phyloP scores from a whole-genome alignment of 352 stramenopile species.

The Thraustochytrium striatum region DNA sequence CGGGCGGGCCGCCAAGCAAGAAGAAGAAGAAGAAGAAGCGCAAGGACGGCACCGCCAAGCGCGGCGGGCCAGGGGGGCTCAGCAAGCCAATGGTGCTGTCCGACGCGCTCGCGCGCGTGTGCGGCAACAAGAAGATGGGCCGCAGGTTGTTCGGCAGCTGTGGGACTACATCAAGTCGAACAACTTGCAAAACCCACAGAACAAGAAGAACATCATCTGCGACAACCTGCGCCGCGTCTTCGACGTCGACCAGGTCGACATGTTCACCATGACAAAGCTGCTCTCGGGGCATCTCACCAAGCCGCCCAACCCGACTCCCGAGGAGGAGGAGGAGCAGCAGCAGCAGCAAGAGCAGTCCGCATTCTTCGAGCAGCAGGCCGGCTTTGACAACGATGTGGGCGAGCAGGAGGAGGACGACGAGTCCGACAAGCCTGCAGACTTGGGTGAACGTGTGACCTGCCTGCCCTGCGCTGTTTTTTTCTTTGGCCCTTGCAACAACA shows the following conservation, averaged over 20 bases:
- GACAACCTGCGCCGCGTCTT: constrained; percentile 56
- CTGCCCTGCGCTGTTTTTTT: no score
- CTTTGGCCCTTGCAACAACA: no score
- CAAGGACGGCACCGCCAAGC: constrained; percentile 27
- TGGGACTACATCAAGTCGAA: constrained; percentile 59
- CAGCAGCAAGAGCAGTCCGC: neutral
- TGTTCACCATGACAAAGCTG: constrained; percentile 57
- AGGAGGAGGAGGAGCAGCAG: constrained; percentile 23
- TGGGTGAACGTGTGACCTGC: no score
- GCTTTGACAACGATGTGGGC: neutral
- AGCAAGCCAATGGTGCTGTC: constrained; percentile 38
- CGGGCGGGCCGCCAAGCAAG: neutral
- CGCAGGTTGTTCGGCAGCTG: constrained; percentile 50
- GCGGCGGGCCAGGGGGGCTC: constrained; percentile 10
- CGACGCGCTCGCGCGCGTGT: constrained; percentile 26
- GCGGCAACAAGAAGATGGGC: constrained; percentile 20
- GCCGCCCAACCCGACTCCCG: constrained; percentile 12
- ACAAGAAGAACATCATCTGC: constrained; percentile 57
- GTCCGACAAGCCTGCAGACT: no score
- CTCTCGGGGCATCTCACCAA: constrained; percentile 52
- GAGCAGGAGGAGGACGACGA: constrained; percentile 23
- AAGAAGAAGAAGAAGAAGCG: constrained; percentile 47
- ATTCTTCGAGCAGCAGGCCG: constrained; percentile 15
- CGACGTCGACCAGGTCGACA: constrained; percentile 50
- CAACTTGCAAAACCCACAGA: constrained; percentile 55